Evolutionary conservation across 1,284 basidiomycete genomes (phyloP).

Genomic region (Cerioporus squamosus): DNA sequence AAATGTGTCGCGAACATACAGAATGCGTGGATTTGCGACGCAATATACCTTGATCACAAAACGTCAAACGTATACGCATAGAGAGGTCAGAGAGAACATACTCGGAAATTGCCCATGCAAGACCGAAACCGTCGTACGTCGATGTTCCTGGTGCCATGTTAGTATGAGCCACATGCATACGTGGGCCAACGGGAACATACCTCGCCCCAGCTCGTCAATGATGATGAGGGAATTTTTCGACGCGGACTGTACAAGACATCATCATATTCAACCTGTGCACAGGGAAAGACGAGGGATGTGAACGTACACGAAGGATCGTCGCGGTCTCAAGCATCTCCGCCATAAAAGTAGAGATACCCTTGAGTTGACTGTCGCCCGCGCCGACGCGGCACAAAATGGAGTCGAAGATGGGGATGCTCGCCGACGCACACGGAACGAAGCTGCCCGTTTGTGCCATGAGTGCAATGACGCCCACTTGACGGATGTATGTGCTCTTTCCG

Average conservation of each 20-base stretch:
- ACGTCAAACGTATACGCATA: not conserved
- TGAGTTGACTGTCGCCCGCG: slow-evolving; percentile 96
- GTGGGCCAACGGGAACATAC: slow-evolving; percentile 40
- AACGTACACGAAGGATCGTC: slow-evolving; percentile 84
- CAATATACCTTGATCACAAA: slow-evolving; percentile 80
- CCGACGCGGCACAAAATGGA: slow-evolving; percentile 96
- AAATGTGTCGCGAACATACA: slow-evolving; percentile 99
- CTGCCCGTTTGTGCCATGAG: slow-evolving; percentile 96
- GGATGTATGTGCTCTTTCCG: slow-evolving; percentile 93
- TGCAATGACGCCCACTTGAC: slow-evolving; percentile 91
- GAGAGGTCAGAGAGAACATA: slow-evolving; percentile 40
- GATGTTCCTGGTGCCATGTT: slow-evolving; percentile 71
- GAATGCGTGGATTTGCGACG: slow-evolving; percentile 88
- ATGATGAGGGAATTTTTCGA: slow-evolving; percentile 95
- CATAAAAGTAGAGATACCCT: slow-evolving; percentile 99
- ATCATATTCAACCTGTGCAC: not conserved
- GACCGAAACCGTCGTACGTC: slow-evolving; percentile 97
- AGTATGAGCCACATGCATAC: not conserved
- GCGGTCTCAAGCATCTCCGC: slow-evolving; percentile 99
- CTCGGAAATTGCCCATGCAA: slow-evolving; percentile 99
- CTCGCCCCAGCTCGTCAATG: slow-evolving; percentile 97
- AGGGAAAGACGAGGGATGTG: too few species aligned
- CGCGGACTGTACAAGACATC: slow-evolving; percentile 71
- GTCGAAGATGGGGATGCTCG: slow-evolving; percentile 92
- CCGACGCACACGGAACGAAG: slow-evolving; percentile 91